phyloP scores from a whole-genome alignment of 2,329 filamentous ascomycete species.

The Laburnicola sp. region DNA sequence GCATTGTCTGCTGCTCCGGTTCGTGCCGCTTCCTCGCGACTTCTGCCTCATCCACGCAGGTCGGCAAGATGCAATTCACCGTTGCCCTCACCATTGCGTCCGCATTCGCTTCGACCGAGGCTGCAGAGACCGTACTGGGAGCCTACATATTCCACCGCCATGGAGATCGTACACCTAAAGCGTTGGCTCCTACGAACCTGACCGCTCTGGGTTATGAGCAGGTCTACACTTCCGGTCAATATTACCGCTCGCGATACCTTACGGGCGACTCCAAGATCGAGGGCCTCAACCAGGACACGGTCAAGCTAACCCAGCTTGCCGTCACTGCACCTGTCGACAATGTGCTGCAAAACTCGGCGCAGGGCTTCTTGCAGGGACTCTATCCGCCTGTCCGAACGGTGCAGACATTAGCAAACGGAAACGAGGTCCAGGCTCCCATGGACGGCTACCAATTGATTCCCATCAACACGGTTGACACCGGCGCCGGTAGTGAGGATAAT shows the following conservation, averaged over 20 bases:
- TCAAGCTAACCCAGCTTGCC: conserved; percentile 70
- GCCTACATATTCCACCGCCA: conserved; percentile 88
- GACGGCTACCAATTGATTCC: conserved; percentile 84
- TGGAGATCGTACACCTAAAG: conserved; percentile 83
- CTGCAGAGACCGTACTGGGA: conserved; percentile 72
- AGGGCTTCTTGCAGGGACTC: conserved; percentile 79
- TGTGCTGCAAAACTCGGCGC: conserved; percentile 79
- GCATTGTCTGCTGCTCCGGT: neutral
- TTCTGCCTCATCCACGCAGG: neutral
- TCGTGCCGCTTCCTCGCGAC: neutral
- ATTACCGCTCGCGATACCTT: conserved; percentile 78
- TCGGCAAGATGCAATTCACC: conserved; percentile 34
- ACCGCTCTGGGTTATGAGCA: conserved; percentile 79
- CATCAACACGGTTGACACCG: conserved; percentile 63
- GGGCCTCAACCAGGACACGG: conserved; percentile 67
- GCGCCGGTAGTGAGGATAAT: conserved; percentile 61
- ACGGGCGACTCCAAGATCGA: conserved; percentile 64
- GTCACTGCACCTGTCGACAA: conserved; percentile 73
- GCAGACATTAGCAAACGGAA: conserved; percentile 72
- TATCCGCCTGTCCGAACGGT: conserved; percentile 70
- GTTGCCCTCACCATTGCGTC: conserved; percentile 29
- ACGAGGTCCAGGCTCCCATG: conserved; percentile 67
- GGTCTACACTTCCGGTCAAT: conserved; percentile 71
- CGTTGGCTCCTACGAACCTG: conserved; percentile 68
- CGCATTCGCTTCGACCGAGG: conserved; percentile 31